These are phyloP conservation scores for Rhazya stricta DNA, from an alignment of 257 asterid genomes.

Conservation along the genomic window DNA sequence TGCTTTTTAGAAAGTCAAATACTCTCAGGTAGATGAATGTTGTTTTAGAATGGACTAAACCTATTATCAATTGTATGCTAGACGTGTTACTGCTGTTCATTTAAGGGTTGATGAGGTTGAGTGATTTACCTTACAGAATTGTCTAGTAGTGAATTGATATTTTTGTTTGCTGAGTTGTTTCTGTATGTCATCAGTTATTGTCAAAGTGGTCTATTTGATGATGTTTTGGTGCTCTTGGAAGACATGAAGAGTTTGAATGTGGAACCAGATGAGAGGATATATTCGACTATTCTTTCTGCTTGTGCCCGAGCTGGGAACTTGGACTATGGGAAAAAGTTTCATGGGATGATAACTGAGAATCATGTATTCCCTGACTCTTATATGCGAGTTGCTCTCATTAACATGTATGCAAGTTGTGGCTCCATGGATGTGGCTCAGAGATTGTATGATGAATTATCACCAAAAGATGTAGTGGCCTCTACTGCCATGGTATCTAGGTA, in stretches of 20 bases:
- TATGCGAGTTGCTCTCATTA: constrained; percentile 54
- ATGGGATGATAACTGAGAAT: constrained; percentile 33
- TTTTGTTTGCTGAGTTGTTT: neutral
- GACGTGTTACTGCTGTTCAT: neutral
- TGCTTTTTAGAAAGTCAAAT: neutral
- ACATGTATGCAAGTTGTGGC: constrained; percentile 64
- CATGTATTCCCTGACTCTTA: constrained; percentile 40
- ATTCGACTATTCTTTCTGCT: constrained; percentile 53
- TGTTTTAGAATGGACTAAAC: neutral
- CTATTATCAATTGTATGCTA: neutral
- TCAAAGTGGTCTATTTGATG: constrained; percentile 50
- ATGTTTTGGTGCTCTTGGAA: constrained; percentile 46
- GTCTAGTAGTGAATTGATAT: neutral
- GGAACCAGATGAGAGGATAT: constrained; percentile 49
- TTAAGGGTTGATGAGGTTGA: neutral
- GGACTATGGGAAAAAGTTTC: constrained; percentile 48
- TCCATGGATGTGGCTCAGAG: constrained; percentile 56
- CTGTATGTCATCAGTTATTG: constrained; percentile 46
- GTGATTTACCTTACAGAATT: neutral
- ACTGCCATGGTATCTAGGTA: constrained; percentile 71
- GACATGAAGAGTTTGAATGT: constrained; percentile 51
- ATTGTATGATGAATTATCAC: constrained; percentile 46
- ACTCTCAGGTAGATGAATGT: neutral
- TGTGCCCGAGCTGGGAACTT: constrained; percentile 50
- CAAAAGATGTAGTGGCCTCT: constrained; percentile 50